These are phyloP conservation scores for Schrenkiella parvula DNA, from an alignment of 345 rosid genomes.

Conservation along the genomic window DNA sequence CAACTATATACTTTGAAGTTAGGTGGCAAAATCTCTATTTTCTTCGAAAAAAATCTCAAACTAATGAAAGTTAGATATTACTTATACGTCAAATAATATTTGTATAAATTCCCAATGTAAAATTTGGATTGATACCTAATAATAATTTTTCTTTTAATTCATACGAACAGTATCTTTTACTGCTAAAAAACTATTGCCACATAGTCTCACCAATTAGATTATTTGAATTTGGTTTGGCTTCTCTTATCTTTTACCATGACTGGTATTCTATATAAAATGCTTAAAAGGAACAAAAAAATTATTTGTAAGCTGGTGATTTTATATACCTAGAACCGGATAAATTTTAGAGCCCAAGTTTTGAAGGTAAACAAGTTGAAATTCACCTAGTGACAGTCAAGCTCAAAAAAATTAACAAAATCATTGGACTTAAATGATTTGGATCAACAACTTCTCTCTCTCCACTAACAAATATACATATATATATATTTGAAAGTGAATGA, in stretches of 20 bases:
- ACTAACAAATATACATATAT: neutral
- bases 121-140: too few species aligned
- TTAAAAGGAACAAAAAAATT: neutral
- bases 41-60: too few species aligned
- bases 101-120: too few species aligned
- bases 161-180: too few species aligned
- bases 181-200: neutral
- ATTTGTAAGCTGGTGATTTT: neutral
- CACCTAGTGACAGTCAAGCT: neutral
- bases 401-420: neutral
- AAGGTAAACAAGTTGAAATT: neutral
- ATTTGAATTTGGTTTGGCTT: neutral
- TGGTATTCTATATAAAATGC: neutral
- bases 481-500: neutral
- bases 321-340: neutral
- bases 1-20: too few species aligned
- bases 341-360: neutral
- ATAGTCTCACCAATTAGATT: too few species aligned
- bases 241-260: neutral
- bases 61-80: too few species aligned
- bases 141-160: too few species aligned
- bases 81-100: too few species aligned
- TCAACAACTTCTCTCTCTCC: neutral
- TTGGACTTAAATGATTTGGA: conserved; percentile 5
- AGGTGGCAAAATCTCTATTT: too few species aligned